phyloP scores from a whole-genome alignment of 768 basidiomycete genomes.

The Termitomyces sp. region DNA sequence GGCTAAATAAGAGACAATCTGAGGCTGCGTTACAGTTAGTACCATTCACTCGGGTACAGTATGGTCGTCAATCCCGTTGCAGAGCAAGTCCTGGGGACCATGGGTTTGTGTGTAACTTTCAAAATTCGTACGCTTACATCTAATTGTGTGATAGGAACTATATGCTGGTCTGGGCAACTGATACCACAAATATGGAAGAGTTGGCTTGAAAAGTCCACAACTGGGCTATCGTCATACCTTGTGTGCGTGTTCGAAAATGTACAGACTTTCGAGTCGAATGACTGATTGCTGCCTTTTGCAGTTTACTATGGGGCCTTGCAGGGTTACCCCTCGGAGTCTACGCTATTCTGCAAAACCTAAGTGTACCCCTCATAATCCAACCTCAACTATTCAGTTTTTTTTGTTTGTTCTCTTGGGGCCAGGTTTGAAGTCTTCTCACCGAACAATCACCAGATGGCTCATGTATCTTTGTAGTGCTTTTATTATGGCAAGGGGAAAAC shows the following conservation, averaged over 20 bases:
- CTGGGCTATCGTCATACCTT: constrained; percentile 63
- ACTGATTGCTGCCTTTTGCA: too few species aligned
- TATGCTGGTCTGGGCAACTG: constrained; percentile 64
- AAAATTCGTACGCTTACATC: too few species aligned
- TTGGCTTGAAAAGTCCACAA: constrained; percentile 58
- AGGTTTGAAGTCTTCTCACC: constrained; percentile 34
- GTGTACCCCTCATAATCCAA: constrained; percentile 68
- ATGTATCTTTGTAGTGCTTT: constrained; percentile 43
- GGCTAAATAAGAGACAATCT: too few species aligned
- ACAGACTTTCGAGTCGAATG: too few species aligned
- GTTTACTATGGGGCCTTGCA: constrained; percentile 58
- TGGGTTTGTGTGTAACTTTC: constrained; percentile 45
- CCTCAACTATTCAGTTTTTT: constrained; percentile 62
- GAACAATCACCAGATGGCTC: background rate
- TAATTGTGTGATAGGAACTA: constrained; percentile 37
- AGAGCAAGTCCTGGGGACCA: constrained; percentile 67
- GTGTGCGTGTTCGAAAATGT: too few species aligned
- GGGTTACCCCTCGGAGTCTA: constrained; percentile 66
- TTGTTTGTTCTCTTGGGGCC: constrained; percentile 57
- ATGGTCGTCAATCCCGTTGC: constrained; percentile 47
- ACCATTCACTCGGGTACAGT: too few species aligned
- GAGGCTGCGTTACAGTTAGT: too few species aligned
- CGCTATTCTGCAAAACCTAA: constrained; percentile 55
- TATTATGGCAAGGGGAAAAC: constrained; percentile 54
- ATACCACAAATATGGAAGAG: constrained; percentile 74